Base-by-base conservation (phyloP, 1,284 basidiomycete species). In the Tausonia pullulans region DNA sequence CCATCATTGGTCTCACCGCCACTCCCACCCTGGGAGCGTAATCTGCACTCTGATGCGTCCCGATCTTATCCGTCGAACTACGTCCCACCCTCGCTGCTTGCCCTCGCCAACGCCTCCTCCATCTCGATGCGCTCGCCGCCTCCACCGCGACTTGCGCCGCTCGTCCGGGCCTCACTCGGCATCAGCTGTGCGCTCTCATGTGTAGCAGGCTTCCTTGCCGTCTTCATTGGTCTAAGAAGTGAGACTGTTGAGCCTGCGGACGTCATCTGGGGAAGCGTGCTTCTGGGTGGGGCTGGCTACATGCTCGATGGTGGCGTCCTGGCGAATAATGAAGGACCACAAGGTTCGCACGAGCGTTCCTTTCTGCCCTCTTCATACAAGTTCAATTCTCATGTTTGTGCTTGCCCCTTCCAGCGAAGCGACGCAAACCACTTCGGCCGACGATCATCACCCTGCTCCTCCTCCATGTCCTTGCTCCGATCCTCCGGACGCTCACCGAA, bases 401-500 rank as follows among this genome's bases (percentile, higher is more conserved):
- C 60, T 7, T 53, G 44, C 43, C 53, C 40, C 48, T 40, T 40
- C 43, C 14, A 61, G 4, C 59, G 57, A 49, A 67, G 46, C 57
- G 53, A 59, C 46, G 87, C 82, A 68, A 72, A 13, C 72, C 73
- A 0, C 58, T 75, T 5, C 72, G 73, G 43, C 72, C 74, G 0
- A 71, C 90, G 6, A 81, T 94, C 56, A 81, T 98, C 60, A 87
- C 95, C 64, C 88, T 93, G 70, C 81, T 98, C 5, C 84, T 90
- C 3, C 81, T 98, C 63, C 83, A 95, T 76, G 86, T 93, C 5
- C 81, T 98, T 54, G 87, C 93, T 0, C 96, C 96, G 1, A 88
- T 98, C 4, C 78, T 98, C 64, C 83, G 88, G 68, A 97, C 94
- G 1, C 78, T 98, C 69, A 96, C 92, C 10, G 89, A 90, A 52